Percentiles rank a stretch among this genome's conserved stretches.
Evolutionary conservation across 768 basidiomycete genomes (phyloP).

Genomic region (Grammothele lineata): DNA sequence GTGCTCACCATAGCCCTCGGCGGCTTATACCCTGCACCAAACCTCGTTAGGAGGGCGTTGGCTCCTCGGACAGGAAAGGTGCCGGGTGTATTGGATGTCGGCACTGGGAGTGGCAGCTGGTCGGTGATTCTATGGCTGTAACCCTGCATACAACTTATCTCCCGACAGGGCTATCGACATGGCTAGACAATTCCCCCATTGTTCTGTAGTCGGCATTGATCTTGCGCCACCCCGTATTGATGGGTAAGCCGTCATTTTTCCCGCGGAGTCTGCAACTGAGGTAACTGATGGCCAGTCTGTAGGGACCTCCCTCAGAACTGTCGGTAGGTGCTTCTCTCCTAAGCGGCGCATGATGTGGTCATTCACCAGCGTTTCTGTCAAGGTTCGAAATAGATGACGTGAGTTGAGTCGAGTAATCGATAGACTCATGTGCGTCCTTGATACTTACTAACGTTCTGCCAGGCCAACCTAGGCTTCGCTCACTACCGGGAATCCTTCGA

Average conservation of each 20-base stretch:
- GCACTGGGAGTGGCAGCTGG: slow-evolving; percentile 33
- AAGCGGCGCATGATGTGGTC: not conserved
- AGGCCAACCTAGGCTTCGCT: slow-evolving; percentile 32
- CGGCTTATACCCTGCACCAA: slow-evolving; percentile 23
- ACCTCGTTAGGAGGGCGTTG: slow-evolving; percentile 26
- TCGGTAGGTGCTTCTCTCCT: slow-evolving; percentile 17
- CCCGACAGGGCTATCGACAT: slow-evolving; percentile 33
- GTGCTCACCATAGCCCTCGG: slow-evolving; percentile 25
- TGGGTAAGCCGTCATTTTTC: slow-evolving; percentile 16
- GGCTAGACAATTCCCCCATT: slow-evolving; percentile 30
- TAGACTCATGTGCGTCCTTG: no score
- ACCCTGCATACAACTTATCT: not conserved
- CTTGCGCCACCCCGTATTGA: slow-evolving; percentile 26
- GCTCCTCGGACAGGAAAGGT: slow-evolving; percentile 21
- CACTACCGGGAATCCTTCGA: slow-evolving; percentile 29
- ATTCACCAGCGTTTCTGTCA: not conserved
- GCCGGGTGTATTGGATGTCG: slow-evolving; percentile 27
- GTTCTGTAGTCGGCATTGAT: slow-evolving; percentile 32
- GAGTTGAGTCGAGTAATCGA: no score
- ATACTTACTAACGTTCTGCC: not conserved
- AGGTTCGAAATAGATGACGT: slow-evolving; percentile 35
- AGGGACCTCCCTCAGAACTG: slow-evolving; percentile 28
- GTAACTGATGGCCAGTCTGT: not conserved
- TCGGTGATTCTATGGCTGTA: slow-evolving; percentile 11
- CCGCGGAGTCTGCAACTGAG: not conserved